phyloP scores from a whole-genome alignment of 305 asterid species.

The Fraxinus floribunda region DNA sequence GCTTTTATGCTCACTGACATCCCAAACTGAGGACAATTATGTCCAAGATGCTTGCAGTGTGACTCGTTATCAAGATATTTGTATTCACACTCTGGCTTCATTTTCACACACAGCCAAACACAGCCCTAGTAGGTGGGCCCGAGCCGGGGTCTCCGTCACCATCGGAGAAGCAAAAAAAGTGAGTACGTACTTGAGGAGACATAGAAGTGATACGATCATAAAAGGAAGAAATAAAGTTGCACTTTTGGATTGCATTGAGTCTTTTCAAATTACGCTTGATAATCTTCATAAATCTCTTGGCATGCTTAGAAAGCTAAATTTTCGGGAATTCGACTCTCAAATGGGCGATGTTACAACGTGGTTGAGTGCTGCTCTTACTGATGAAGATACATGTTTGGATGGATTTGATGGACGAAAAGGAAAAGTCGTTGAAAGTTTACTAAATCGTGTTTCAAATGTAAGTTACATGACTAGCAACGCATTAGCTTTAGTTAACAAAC shows the following conservation, averaged over 20 bases:
- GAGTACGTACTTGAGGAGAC: constrained; percentile 26
- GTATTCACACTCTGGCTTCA: constrained; percentile 50
- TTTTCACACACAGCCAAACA: constrained; percentile 46
- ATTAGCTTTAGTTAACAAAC: constrained; percentile 61
- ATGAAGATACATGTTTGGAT: constrained; percentile 70
- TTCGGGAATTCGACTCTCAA: constrained; percentile 35
- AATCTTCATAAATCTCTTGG: constrained; percentile 53
- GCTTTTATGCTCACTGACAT: constrained; percentile 7
- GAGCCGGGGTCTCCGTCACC: constrained; percentile 74
- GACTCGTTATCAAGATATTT: constrained; percentile 54
- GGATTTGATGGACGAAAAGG: constrained; percentile 40
- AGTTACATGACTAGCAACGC: constrained; percentile 70
- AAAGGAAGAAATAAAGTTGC: constrained; percentile 39
- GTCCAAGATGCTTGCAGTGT: constrained; percentile 65
- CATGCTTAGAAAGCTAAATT: constrained; percentile 48
- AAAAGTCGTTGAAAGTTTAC: constrained; percentile 28
- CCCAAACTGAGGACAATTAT: constrained; percentile 22
- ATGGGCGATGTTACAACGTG: constrained; percentile 68
- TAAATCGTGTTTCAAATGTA: constrained; percentile 37
- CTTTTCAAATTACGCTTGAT: constrained; percentile 51
- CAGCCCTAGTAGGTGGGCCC: constrained; percentile 64
- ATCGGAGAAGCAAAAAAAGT: constrained; percentile 51
- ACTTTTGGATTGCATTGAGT: constrained; percentile 53
- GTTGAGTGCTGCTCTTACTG: constrained; percentile 74
- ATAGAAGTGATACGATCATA: background rate